phyloP scores from a whole-genome alignment of 208 protist species.

The Jaenimonas drosophilae region DNA sequence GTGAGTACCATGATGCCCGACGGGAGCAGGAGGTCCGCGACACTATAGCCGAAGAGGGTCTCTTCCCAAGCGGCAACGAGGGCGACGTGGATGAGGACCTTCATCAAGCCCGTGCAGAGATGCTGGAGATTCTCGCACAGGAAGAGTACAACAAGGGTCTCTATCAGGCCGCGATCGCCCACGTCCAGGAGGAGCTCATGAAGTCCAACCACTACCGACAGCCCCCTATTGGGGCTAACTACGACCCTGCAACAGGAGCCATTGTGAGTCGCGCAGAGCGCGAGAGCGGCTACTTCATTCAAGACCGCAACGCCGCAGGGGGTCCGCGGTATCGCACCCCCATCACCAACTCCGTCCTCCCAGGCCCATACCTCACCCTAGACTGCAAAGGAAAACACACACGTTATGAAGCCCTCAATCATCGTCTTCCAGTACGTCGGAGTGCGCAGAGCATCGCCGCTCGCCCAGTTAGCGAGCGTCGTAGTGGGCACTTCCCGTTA shows the following conservation, averaged over 20 bases:
- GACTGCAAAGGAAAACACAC: constrained; percentile 18
- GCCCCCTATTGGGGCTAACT: too few species aligned
- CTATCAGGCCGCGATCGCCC: not conserved
- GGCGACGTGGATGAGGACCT: constrained; percentile 3
- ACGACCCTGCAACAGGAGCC: too few species aligned
- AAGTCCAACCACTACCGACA: not conserved
- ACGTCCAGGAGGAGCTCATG: not conserved
- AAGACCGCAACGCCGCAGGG: too few species aligned
- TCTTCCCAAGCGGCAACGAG: not conserved
- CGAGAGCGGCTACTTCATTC: too few species aligned
- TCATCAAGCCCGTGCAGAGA: not conserved
- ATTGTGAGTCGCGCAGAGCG: too few species aligned
- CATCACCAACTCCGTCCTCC: constrained; percentile 10
- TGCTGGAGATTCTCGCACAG: not conserved
- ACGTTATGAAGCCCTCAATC: constrained; percentile 22
- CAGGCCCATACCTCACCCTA: constrained; percentile 29
- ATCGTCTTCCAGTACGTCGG: constrained; percentile 15
- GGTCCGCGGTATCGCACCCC: too few species aligned
- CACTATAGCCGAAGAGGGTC: not conserved
- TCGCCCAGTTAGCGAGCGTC: not conserved
- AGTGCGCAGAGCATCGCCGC: constrained; percentile 2
- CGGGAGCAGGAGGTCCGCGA: not conserved
- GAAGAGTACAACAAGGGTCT: not conserved
- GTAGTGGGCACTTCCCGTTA: constrained; percentile 16
- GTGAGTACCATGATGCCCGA: constrained; percentile 14